These are phyloP conservation scores for Moricandia arvensis DNA, from an alignment of 345 rosid species.

Conservation along the genomic window DNA sequence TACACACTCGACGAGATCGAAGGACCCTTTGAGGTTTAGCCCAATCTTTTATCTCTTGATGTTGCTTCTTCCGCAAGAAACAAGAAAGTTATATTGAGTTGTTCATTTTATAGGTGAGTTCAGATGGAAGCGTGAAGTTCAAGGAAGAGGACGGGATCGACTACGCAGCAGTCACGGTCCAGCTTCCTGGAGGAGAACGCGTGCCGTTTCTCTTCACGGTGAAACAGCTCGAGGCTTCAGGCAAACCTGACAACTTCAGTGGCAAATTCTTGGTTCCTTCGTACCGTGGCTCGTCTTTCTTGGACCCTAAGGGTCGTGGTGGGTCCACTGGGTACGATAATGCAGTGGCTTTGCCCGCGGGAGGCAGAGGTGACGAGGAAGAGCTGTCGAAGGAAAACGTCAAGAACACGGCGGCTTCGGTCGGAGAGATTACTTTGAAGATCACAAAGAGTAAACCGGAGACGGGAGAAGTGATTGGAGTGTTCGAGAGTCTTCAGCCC, in stretches of 20 bases:
- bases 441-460: slow-evolving; percentile 78
- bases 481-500: slow-evolving; percentile 92
- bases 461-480: slow-evolving; percentile 89
- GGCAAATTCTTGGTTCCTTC: slow-evolving; percentile 85
- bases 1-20: slow-evolving; percentile 95
- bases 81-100: neutral
- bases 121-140: slow-evolving; percentile 69
- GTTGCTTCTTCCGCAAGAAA: slow-evolving; percentile 8
- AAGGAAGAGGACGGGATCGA: slow-evolving; percentile 94
- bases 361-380: slow-evolving; percentile 96
- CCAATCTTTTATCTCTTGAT: neutral
- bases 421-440: slow-evolving; percentile 75
- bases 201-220: slow-evolving; percentile 92
- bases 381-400: slow-evolving; percentile 75
- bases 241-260: slow-evolving; percentile 69
- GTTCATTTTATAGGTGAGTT: slow-evolving; percentile 28
- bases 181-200: slow-evolving; percentile 89
- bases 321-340: slow-evolving; percentile 88
- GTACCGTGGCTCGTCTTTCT: slow-evolving; percentile 89
- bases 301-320: slow-evolving; percentile 98
- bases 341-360: slow-evolving; percentile 92
- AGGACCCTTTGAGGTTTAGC: slow-evolving; percentile 78
- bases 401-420: slow-evolving; percentile 63
- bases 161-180: slow-evolving; percentile 90
- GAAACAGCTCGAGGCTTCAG: slow-evolving; percentile 82